A percentile compares a stretch with the other conserved stretches of the same genome.
These are phyloP conservation scores for Diplodia sapinea DNA, from an alignment of 2,329 filamentous ascomycete species.

Conservation along the genomic window DNA sequence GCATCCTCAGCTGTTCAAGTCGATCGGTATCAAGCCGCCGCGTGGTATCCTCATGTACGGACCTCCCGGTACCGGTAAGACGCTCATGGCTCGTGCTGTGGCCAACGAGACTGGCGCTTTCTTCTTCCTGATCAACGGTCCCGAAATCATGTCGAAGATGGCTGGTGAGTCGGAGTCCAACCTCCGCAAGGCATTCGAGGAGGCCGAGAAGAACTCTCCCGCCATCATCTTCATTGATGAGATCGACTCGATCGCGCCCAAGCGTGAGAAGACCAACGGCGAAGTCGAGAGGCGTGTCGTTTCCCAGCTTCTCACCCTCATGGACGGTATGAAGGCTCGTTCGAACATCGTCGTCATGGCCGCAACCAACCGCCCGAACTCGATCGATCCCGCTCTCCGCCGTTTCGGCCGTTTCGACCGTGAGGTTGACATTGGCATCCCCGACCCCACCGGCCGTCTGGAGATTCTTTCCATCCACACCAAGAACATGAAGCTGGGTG, in stretches of 20 bases:
- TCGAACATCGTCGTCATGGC: conserved; percentile 99
- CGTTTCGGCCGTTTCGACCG: conserved; percentile 99
- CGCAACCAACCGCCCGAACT: conserved; percentile 97
- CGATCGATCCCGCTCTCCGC: conserved; percentile 94
- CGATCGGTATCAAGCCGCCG: conserved; percentile 98
- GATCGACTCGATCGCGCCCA: conserved; percentile 98
- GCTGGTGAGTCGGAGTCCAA: conserved; percentile 99
- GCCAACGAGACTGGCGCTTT: conserved; percentile 99
- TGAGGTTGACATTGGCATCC: conserved; percentile 97
- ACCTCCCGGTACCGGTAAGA: conserved; percentile 98
- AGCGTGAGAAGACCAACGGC: conserved; percentile 99
- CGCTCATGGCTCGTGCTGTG: conserved; percentile 96
- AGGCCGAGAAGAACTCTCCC: conserved; percentile 98
- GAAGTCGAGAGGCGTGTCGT: conserved; percentile 98
- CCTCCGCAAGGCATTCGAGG: conserved; percentile 97
- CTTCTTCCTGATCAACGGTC: conserved; percentile 99
- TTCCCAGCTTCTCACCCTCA: conserved; percentile 93
- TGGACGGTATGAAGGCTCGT: conserved; percentile 99
- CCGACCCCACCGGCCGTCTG: conserved; percentile 95
- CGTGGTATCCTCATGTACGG: conserved; percentile 94
- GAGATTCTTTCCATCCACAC: conserved; percentile 99
- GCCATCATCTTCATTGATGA: conserved; percentile 99
- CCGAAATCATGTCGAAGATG: conserved; percentile 99
- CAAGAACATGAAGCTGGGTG: conserved; percentile 99
- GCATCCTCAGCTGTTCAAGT: conserved; percentile 99